Evolutionary conservation across 305 asterid genomes (phyloP).

Genomic region (Fraxinus xanthoxyloides): DNA sequence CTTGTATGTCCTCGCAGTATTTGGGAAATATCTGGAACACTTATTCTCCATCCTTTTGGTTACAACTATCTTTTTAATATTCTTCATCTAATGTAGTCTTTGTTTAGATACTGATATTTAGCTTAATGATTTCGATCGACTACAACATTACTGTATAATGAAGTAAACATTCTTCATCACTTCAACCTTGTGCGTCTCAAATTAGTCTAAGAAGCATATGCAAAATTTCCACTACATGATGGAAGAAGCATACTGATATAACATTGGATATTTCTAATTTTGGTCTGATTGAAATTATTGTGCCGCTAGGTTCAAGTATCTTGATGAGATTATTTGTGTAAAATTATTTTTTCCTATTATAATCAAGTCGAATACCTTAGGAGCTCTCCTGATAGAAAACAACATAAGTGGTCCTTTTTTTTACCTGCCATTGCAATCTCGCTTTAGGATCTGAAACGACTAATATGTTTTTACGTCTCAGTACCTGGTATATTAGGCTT

Average conservation of each 20-base stretch:
- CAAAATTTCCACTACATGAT: background rate
- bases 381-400: background rate
- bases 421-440: background rate
- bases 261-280: background rate
- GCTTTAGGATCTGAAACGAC: background rate
- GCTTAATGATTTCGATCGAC: background rate
- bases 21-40: background rate
- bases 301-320: background rate
- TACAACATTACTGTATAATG: background rate
- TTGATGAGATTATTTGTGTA: background rate
- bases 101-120: background rate
- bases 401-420: background rate
- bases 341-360: background rate
- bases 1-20: background rate
- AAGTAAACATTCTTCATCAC: background rate
- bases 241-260: background rate
- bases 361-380: background rate
- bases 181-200: background rate
- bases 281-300: background rate
- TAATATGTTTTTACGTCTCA: background rate
- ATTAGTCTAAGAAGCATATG: background rate
- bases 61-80: background rate
- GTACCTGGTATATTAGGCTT: background rate
- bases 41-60: background rate
- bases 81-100: background rate